Conservation (phyloP, 2,329 filamentous ascomycete genomes). For the Colletotrichum aenigma region DNA sequence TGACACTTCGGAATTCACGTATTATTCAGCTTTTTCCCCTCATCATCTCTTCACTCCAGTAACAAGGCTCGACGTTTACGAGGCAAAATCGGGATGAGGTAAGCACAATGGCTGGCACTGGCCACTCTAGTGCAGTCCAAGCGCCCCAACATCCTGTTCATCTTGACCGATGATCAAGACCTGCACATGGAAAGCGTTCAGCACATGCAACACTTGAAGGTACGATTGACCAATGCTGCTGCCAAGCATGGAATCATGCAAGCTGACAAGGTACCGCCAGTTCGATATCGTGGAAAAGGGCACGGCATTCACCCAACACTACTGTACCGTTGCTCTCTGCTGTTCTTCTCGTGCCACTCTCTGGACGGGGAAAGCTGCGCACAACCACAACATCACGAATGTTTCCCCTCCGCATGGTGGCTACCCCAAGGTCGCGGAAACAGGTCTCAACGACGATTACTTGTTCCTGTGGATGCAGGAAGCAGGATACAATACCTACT, state of each 20-base stretch:
- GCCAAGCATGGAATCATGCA: neutral
- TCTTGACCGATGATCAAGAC: neutral
- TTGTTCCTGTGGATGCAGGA: constrained; percentile 55
- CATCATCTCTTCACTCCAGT: neutral
- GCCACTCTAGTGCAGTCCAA: neutral
- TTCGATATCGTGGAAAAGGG: constrained; percentile 20
- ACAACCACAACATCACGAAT: constrained; percentile 30
- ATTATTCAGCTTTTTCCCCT: neutral
- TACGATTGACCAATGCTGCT: neutral
- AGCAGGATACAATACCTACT: constrained; percentile 56
- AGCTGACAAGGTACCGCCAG: neutral
- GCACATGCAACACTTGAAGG: neutral
- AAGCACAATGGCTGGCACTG: neutral
- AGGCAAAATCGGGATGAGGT: neutral
- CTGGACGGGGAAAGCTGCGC: constrained; percentile 27
- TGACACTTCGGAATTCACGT: neutral
- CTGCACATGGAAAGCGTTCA: neutral
- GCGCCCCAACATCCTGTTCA: neutral
- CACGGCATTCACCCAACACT: constrained; percentile 29
- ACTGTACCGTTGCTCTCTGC: constrained; percentile 29
- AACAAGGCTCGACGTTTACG: neutral
- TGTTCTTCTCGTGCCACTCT: constrained; percentile 29
- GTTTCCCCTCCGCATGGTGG: constrained; percentile 20
- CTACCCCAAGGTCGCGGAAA: constrained; percentile 54
- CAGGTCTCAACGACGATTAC: constrained; percentile 53